These are phyloP conservation scores for Phytophthora nicotianae DNA, from an alignment of 352 stramenopile species.

Conservation along the genomic window DNA sequence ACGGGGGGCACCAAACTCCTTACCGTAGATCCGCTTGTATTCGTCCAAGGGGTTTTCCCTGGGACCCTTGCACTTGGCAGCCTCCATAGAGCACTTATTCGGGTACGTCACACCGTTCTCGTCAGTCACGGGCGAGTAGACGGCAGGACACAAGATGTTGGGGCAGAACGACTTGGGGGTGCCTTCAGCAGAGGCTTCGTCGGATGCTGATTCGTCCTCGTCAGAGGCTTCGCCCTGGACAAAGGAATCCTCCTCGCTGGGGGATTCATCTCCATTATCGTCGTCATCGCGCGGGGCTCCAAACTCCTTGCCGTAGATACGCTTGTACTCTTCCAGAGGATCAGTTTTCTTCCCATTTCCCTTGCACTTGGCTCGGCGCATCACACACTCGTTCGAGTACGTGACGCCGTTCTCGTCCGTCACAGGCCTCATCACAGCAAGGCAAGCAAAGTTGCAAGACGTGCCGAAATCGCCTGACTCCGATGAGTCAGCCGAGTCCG, in stretches of 20 bases:
- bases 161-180: slow-evolving; percentile 14
- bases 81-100: slow-evolving; percentile 39
- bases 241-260: neutral
- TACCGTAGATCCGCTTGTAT: slow-evolving; percentile 24
- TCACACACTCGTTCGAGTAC: slow-evolving; percentile 21
- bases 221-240: neutral
- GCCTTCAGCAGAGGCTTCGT: neutral
- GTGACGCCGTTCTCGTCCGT: slow-evolving; percentile 21
- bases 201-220: neutral
- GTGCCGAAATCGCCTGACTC: neutral
- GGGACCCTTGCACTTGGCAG: slow-evolving; percentile 37
- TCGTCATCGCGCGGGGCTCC: slow-evolving; percentile 6
- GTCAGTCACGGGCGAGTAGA: slow-evolving; percentile 36
- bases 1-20: slow-evolving; percentile 17
- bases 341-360: slow-evolving; percentile 3
- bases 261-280: slow-evolving; percentile 1
- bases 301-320: slow-evolving; percentile 20
- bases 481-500: slow-evolving; percentile 1
- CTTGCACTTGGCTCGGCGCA: slow-evolving; percentile 23
- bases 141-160: slow-evolving; percentile 28
- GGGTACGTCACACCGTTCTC: slow-evolving; percentile 41
- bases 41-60: slow-evolving; percentile 23
- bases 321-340: slow-evolving; percentile 19
- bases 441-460: slow-evolving; percentile 17
- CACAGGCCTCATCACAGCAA: slow-evolving; percentile 17